These are phyloP conservation scores for Vigna unguiculata DNA, from an alignment of 306 rosid species.

Conservation along the genomic window DNA sequence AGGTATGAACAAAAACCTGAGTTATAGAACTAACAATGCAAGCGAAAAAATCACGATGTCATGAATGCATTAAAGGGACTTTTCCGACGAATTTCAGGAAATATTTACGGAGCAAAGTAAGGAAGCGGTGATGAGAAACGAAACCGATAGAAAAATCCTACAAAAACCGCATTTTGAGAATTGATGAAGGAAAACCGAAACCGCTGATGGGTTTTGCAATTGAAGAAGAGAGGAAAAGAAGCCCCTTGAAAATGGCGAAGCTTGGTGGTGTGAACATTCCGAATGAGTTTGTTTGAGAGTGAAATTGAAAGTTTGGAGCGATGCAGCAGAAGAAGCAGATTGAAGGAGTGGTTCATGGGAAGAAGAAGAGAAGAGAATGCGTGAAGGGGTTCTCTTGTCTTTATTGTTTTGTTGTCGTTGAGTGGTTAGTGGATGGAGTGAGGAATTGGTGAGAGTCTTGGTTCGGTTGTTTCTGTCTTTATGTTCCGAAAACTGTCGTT, in stretches of 20 bases:
- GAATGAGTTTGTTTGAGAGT: neutral
- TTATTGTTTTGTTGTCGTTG: constrained; percentile 69
- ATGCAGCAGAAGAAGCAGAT: neutral
- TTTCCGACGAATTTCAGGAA: constrained; percentile 9
- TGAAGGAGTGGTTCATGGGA: constrained; percentile 62
- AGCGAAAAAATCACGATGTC: constrained; percentile 13
- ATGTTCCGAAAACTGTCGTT: neutral
- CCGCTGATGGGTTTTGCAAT: constrained; percentile 59
- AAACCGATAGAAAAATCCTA: constrained; percentile 54
- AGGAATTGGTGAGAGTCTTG: constrained; percentile 55
- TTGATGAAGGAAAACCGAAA: constrained; percentile 39
- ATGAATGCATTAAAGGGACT: neutral
- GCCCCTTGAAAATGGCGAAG: constrained; percentile 50
- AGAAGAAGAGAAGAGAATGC: constrained; percentile 57
- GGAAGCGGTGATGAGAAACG: constrained; percentile 8
- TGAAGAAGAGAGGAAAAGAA: constrained; percentile 51
- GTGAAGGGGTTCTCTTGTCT: constrained; percentile 73
- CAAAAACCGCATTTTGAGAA: constrained; percentile 35
- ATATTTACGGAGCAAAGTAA: constrained; percentile 7
- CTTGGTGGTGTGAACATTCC: constrained; percentile 39
- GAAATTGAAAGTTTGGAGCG: constrained; percentile 46
- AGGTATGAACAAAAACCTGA: no score
- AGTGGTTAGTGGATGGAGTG: constrained; percentile 72
- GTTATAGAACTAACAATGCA: neutral
- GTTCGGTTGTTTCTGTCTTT: constrained; percentile 28